Evolutionary conservation across 345 rosid genomes (phyloP).

Genomic region (Clarkia xantiana): DNA sequence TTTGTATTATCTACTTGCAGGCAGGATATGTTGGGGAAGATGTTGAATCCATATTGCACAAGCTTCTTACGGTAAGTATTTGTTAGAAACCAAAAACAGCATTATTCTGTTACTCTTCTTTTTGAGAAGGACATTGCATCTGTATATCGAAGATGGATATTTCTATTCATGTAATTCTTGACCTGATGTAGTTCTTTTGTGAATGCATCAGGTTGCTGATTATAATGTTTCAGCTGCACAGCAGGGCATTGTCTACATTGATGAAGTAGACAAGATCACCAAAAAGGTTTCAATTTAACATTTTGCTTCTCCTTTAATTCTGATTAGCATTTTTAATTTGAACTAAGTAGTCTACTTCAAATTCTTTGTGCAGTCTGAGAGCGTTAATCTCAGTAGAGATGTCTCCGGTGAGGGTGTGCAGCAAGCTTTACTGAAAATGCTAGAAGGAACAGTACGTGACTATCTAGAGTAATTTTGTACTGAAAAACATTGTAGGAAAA

Average conservation of each 20-base stretch:
- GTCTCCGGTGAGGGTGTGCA: slow-evolving; percentile 99
- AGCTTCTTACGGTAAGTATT: slow-evolving; percentile 64
- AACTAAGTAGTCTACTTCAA: not conserved
- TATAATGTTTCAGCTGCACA: slow-evolving; percentile 98
- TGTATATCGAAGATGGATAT: too few species aligned
- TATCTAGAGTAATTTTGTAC: not conserved
- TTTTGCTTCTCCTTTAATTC: not conserved
- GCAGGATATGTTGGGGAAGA: slow-evolving; percentile 99
- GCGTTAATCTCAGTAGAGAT: slow-evolving; percentile 94
- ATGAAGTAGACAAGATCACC: slow-evolving; percentile 97
- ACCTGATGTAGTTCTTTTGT: slow-evolving; percentile 5
- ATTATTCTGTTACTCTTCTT: too few species aligned
- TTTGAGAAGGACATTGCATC: too few species aligned
- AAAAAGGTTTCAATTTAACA: slow-evolving; percentile 43
- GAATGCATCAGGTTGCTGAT: slow-evolving; percentile 58
- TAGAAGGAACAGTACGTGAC: slow-evolving; percentile 91
- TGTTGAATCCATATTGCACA: slow-evolving; percentile 96
- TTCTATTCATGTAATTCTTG: not conserved
- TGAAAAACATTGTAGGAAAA: too few species aligned
- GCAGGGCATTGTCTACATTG: slow-evolving; percentile 96
- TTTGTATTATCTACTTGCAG: slow-evolving; percentile 29
- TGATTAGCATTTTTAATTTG: too few species aligned
- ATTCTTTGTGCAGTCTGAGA: slow-evolving; percentile 62
- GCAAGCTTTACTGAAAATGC: slow-evolving; percentile 94
- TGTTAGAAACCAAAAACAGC: not conserved